Evolutionary conservation across 2,329 filamentous ascomycete genomes (phyloP).

Genomic region (Colletotrichum tamarilloi): DNA sequence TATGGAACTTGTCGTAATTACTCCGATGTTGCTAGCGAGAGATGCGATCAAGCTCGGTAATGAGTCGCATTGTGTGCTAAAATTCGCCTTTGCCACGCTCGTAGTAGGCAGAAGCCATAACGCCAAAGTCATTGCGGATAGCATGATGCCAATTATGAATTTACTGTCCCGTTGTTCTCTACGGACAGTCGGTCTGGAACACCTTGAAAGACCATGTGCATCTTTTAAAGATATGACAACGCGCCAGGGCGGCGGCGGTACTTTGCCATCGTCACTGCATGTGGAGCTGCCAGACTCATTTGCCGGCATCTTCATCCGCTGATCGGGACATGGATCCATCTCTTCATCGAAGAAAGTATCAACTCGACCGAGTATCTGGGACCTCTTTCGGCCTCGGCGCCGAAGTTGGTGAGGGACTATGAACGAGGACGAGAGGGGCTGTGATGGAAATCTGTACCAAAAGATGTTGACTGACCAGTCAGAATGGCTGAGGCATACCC

Average conservation of each 20-base stretch:
- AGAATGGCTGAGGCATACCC: no score
- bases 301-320: neutral
- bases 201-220: no score
- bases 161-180: neutral
- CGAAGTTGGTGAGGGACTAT: neutral
- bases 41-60: neutral
- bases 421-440: neutral
- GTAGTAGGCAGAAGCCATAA: neutral
- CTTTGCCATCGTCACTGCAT: neutral
- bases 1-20: neutral
- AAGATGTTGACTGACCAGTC: neutral
- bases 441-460: neutral
- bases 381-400: constrained; percentile 1
- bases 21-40: neutral
- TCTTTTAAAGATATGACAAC: neutral
- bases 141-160: constrained; percentile 7
- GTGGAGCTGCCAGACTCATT: neutral
- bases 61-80: neutral
- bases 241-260: no score
- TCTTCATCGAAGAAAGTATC: neutral
- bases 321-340: neutral
- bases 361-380: neutral
- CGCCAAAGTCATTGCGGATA: neutral
- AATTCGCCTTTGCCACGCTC: neutral
- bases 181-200: no score